Conservation (phyloP, 345 rosid species). For the Syzygium oleosum region DNA sequence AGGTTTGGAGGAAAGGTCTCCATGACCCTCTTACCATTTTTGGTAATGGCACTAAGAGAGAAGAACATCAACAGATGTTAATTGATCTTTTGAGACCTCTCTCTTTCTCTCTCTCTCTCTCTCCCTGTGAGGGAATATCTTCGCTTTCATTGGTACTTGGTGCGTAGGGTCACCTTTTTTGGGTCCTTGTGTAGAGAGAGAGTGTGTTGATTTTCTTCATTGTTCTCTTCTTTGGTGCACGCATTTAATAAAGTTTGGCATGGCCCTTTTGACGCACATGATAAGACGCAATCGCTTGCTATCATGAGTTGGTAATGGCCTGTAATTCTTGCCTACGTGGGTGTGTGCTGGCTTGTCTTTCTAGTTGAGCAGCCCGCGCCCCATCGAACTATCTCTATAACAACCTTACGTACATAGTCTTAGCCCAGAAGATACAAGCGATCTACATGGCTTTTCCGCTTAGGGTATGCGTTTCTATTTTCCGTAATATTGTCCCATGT, state of each 20-base stretch:
- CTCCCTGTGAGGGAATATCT: not conserved
- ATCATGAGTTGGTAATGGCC: conserved; percentile 7
- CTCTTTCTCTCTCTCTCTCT: not conserved
- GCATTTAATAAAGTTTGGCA: conserved; percentile 1
- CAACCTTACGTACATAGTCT: not conserved
- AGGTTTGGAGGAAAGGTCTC: not conserved
- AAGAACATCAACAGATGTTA: not conserved
- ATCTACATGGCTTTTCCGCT: not conserved
- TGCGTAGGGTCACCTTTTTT: not conserved
- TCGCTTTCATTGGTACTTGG: not conserved
- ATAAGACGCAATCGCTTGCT: not conserved
- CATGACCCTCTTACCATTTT: conserved; percentile 3
- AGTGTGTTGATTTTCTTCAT: not conserved
- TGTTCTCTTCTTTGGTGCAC: not conserved
- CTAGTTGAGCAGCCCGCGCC: not conserved
- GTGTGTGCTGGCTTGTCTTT: not conserved
- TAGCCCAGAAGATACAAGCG: not conserved
- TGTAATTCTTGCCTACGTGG: not conserved
- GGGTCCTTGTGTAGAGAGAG: not conserved
- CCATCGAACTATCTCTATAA: not conserved
- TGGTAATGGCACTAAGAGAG: not conserved
- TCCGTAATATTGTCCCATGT: not conserved
- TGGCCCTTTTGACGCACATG: conserved; percentile 2
- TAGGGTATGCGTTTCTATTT: not conserved
- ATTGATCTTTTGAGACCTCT: not conserved